Evolutionary conservation across 2,329 filamentous ascomycete genomes (phyloP).

Genomic region (Aureobasidium pullulans): DNA sequence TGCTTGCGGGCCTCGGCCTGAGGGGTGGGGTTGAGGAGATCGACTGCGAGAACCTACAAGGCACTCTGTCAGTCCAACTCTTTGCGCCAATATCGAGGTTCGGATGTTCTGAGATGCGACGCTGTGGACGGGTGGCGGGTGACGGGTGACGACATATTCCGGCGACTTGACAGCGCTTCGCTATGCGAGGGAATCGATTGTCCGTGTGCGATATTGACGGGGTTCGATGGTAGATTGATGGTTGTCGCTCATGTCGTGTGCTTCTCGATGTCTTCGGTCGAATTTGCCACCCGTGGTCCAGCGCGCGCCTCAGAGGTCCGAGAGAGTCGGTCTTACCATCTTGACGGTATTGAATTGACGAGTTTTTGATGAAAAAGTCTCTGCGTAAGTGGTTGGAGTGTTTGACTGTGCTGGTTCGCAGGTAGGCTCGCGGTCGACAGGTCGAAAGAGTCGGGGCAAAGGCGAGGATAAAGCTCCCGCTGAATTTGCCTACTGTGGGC

Average conservation of each 20-base stretch:
- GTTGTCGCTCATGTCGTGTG: constrained; percentile 10
- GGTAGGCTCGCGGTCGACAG: constrained; percentile 14
- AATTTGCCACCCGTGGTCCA: constrained; percentile 12
- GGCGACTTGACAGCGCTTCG: not conserved
- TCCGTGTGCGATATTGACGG: not conserved
- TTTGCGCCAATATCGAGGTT: not conserved
- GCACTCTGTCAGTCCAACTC: constrained; percentile 6
- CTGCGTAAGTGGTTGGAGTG: constrained; percentile 9
- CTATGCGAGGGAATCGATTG: not conserved
- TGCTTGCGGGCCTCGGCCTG: constrained; percentile 99
- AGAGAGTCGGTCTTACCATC: constrained; percentile 6
- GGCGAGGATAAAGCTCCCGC: constrained; percentile 13
- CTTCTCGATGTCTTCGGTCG: not conserved
- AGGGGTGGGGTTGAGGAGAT: constrained; percentile 98
- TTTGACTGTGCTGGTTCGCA: constrained; percentile 12
- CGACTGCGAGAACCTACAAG: constrained; percentile 94
- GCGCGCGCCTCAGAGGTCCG: constrained; percentile 2
- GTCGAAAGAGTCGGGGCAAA: constrained; percentile 11
- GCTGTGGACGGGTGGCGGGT: not conserved
- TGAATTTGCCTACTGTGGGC: constrained; percentile 13
- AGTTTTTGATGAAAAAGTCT: constrained; percentile 8
- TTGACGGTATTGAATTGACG: constrained; percentile 11
- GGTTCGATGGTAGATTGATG: constrained; percentile 2
- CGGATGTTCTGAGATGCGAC: not conserved
- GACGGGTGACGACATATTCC: not conserved